These are phyloP conservation scores for Neofusicoccum cordaticola DNA, from an alignment of 2,329 filamentous ascomycete species.

Conservation along the genomic window DNA sequence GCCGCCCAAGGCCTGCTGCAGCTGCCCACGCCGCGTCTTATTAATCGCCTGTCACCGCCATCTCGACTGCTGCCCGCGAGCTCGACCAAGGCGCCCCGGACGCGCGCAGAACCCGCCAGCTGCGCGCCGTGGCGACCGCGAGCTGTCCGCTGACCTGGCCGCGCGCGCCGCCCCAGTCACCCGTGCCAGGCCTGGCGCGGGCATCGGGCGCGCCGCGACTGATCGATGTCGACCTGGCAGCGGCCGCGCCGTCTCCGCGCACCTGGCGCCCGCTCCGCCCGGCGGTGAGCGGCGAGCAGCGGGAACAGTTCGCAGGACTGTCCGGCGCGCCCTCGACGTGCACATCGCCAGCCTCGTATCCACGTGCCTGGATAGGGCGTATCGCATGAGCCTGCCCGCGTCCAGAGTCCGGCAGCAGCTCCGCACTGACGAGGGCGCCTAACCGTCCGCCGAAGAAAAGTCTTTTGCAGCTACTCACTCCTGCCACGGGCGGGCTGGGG, in stretches of 20 bases:
- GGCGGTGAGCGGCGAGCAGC: not conserved
- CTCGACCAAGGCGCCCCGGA: too few relatives aligned
- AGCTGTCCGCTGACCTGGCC: not conserved
- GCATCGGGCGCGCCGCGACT: not conserved
- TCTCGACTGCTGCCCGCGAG: not conserved
- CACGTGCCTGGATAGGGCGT: not conserved
- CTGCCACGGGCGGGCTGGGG: not conserved
- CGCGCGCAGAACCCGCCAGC: not conserved
- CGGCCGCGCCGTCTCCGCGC: not conserved
- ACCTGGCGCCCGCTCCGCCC: not conserved
- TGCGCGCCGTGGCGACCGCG: not conserved
- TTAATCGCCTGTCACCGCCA: slow-evolving; percentile 6
- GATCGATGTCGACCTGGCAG: not conserved
- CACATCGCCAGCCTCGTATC: not conserved
- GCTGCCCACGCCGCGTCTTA: not conserved
- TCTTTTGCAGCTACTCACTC: not conserved
- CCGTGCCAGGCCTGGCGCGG: not conserved
- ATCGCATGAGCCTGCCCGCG: slow-evolving; percentile 6
- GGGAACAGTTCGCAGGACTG: not conserved
- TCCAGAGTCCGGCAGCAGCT: not conserved
- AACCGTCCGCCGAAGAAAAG: not conserved
- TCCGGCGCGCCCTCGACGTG: not conserved
- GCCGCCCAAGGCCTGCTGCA: not conserved
- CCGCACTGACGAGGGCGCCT: not conserved
- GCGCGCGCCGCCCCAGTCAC: not conserved